Base-by-base conservation (phyloP, 441 rosid species). In the Bruguiera hainesii region DNA sequence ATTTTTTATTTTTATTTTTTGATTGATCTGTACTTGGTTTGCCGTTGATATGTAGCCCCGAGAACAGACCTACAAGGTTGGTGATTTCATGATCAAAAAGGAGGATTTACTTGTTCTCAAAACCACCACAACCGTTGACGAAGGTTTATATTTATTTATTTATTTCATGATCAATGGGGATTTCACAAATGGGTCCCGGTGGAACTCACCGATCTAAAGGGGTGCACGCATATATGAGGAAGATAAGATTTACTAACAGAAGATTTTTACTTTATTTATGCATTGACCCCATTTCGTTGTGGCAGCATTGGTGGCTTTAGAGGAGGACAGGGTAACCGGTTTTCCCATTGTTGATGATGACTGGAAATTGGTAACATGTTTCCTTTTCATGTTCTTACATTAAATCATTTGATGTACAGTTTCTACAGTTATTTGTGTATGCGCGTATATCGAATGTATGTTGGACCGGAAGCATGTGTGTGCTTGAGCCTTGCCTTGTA, bases 321-420 rank as follows among this genome's bases (percentile, higher is more conserved):
- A 87, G 72, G 92, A 90, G 88, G 85, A 83, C 80, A 86, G 91
- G 80, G 65, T 89, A 63, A 84, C 92, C 6, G 98, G 97, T 55
- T 85, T 90, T 68, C 96, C 98, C 26, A 97, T 93, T 69, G 74
- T 89, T 56, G 94, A 93, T 71, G 96, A 90, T 75, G 79, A 87
- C 64, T 89, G 92, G 90, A 88, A 70, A 9, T 79, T 90, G 97
- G 97, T 93, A 87, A 70, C 7, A 67, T 53, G 26, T 20, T 20
- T 52, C 56, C 26, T 13, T 21, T 21, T 53, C 57, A 25, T 21
- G 57, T 18, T 42, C 48, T 42, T 0, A 42, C 16, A 11, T 13
- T 42, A 42, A 42, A 11, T 42, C 18, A 42, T 42, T 11, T 0
- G 48, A 11, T 42, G 46, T 37, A 37, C 46, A 3, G 46, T 37